Base-by-base conservation (phyloP, 1,139 yeast genomes). In the Hemisphaericaspora xylofermentans region DNA sequence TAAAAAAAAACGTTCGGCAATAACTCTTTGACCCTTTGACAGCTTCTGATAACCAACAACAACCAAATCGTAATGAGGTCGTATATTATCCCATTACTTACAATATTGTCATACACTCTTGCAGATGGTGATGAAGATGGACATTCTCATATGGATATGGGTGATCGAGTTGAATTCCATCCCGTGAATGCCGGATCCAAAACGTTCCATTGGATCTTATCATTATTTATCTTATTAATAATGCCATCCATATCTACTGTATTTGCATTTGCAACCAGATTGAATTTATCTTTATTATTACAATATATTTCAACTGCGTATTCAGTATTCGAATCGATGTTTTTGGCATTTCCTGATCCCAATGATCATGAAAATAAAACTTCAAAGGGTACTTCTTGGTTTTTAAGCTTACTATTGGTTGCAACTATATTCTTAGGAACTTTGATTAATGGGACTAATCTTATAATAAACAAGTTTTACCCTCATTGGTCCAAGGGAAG, bases 311-410 rank as follows among this genome's bases (percentile, higher is more conserved):
- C 77, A 41, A 68, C 78, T 2, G 69, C 58, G 0, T 84, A 81
- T 54, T 72, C 80, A 6, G 63, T 71, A 1, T 44, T 80, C 15
- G 93, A 84, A 46, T 74, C 79, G 6, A 43, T 80, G 6, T 63
- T 82, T 41, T 64, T 83, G 14, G 65, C 76, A 41, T 84, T 82
- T 54, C 82, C 86, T 0, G 91, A 84, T 57, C 64, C 66, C 18
- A 71, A 76, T 42, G 81, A 81, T 38, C 80, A 81, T 46, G 91
- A 84, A 54, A 83, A 82, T 56, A 61, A 76, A 45, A 79, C 88
- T 1, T 78, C 85, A 18, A 69, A 77, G 44, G 88, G 88, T 0
- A 78, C 88, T 1, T 76, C 79, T 12, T 78, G 84, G 81, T 77
- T 82, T 51, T 60, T 83, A 33, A 58, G 74, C 21, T 54, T 74